Base-by-base conservation (phyloP, 345 rosid species). In the Barbarea vulgaris region DNA sequence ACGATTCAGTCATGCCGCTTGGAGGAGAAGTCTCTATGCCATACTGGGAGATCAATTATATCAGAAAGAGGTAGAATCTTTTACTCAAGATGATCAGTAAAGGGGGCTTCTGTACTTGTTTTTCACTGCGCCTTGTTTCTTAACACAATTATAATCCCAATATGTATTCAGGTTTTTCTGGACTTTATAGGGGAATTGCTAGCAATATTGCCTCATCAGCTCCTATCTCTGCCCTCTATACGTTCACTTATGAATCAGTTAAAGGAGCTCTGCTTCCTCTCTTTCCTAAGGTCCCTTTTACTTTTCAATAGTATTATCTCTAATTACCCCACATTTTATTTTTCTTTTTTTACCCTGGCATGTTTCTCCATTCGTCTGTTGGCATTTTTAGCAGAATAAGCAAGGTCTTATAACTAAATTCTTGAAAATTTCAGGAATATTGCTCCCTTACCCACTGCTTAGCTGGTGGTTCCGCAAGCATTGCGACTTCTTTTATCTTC, bases 391-490 rank as follows among this genome's bases (percentile, higher is more conserved):
- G 52, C 6, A 36, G 65, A 62, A 34, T 54, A 5, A 51, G 53
- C 12, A 56, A 64, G 56, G 2, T 56, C 57, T 15, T 66, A 65
- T 51, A n/a, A 12, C 46, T 56, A 36, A 36, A 11, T 70, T 14
- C 25, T 64, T 37, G 47, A 39, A 46, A 56, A 41, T 79, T 79
- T 80, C 85, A 93, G 98, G 96, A 91, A 72, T 77, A 87, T 84
- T 83, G 83, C 70, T 86, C 96, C 71, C 72, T 91, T 24, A 84
- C 87, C 54, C 98, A 93, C 79, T 91, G 97, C 77, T 17, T 85
- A 77, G 98, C 96, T 19, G 98, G 98, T 67, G 98, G 98, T 73
- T 88, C 87, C 53, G 96, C 98, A 68, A 91, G 98, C 65, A 27
- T 89, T 64, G 98, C 96, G 50, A 91, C 98, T 55, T 93, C 97